Conservation (phyloP, 1,284 basidiomycete genomes). For the Tilletiopsis washingtonensis region DNA sequence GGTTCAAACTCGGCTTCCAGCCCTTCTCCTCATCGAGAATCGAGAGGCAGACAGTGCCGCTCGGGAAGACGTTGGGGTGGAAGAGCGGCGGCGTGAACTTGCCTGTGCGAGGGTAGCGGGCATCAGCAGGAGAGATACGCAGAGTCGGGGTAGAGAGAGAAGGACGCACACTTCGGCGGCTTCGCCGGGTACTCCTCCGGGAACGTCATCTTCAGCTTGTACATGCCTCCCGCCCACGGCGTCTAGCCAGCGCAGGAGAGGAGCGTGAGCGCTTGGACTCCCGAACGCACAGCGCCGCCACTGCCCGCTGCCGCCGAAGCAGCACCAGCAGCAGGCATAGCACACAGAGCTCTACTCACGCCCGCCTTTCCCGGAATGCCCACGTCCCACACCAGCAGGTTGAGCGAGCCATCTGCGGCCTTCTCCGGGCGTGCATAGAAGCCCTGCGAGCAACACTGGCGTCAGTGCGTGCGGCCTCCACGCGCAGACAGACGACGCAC, state of each 20-base stretch:
- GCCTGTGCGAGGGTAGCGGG: constrained; percentile 60
- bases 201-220: constrained; percentile 75
- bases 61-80: constrained; percentile 98
- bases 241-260: constrained; percentile 57
- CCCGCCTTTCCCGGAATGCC: constrained; percentile 53
- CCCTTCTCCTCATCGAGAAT: constrained; percentile 98
- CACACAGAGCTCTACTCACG: constrained; percentile 19
- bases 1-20: constrained; percentile 98
- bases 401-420: constrained; percentile 81
- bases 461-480: neutral
- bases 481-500: constrained; percentile 55
- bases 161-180: constrained; percentile 75
- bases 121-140: neutral
- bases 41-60: constrained; percentile 93
- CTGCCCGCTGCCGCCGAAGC: neutral
- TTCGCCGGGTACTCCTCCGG: constrained; percentile 69
- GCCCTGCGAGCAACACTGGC: constrained; percentile 57
- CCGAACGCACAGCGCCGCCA: neutral
- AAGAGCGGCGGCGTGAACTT: constrained; percentile 95
- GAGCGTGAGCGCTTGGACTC: neutral
- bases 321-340: neutral
- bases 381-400: constrained; percentile 96
- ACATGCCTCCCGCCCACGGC: constrained; percentile 89
- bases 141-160: neutral
- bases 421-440: constrained; percentile 92